A percentile compares a stretch with the other conserved stretches of the same genome.
These are phyloP conservation scores for Symbiotaphrina buchneri DNA, from an alignment of 495 filamentous ascomycete genomes.

Conservation along the genomic window DNA sequence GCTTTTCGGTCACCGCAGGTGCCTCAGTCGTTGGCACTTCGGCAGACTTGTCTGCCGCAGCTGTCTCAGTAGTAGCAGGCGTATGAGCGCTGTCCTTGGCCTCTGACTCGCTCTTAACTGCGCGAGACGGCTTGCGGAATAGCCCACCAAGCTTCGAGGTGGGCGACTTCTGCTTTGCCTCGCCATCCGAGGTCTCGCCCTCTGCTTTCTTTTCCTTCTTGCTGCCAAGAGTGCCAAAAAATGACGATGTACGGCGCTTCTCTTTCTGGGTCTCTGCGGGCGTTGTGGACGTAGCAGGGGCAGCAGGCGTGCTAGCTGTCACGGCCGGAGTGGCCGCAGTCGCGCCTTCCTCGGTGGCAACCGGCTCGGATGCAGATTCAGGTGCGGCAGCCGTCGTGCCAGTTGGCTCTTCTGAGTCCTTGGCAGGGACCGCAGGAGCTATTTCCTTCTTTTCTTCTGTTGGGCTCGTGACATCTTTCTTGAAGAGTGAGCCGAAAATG, in stretches of 20 bases:
- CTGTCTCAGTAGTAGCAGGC: neutral
- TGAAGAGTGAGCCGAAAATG: conserved; percentile 18
- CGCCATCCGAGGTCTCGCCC: conserved; percentile 22
- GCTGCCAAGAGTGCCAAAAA: conserved; percentile 26
- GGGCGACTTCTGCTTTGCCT: conserved; percentile 20
- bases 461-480: conserved; percentile 27
- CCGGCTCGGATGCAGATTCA: conserved; percentile 19
- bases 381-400: conserved; percentile 20
- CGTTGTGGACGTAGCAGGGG: conserved; percentile 10
- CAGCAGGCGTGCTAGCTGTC: conserved; percentile 1
- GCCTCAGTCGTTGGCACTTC: too few relatives aligned
- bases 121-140: conserved; percentile 20
- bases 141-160: conserved; percentile 28
- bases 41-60: too few relatives aligned
- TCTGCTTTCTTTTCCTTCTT: conserved; percentile 28
- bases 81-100: too few relatives aligned
- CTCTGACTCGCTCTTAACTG: too few relatives aligned
- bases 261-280: conserved; percentile 12
- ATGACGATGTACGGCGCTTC: conserved; percentile 30
- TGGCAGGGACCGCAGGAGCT: conserved; percentile 15
- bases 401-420: conserved; percentile 20
- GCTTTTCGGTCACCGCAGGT: too few relatives aligned
- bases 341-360: conserved; percentile 9
- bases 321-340: conserved; percentile 4
- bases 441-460: conserved; percentile 25